phyloP scores from a whole-genome alignment of 768 basidiomycete species.

The Austroboletus eburneus region DNA sequence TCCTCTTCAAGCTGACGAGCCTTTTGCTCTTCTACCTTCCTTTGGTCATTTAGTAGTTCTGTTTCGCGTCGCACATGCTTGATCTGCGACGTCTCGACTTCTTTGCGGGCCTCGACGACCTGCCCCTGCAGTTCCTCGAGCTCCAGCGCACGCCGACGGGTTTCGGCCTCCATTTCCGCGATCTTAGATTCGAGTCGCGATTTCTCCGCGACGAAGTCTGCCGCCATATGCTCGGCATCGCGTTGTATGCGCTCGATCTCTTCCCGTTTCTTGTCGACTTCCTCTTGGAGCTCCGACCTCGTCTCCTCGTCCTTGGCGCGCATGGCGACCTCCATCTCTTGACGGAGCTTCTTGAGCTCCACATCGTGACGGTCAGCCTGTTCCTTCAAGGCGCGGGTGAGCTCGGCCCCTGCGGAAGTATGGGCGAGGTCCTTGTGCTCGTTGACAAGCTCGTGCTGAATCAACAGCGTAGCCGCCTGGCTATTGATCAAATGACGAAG shows the following conservation, averaged over 20 bases:
- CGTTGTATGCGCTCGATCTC: slow-evolving; percentile 41
- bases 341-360: slow-evolving; percentile 44
- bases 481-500: slow-evolving; percentile 40
- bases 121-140: slow-evolving; percentile 27
- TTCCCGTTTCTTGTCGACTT: slow-evolving; percentile 39
- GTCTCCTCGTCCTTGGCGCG: slow-evolving; percentile 45
- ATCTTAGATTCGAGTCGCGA: slow-evolving; percentile 28
- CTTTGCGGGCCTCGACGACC: slow-evolving; percentile 23
- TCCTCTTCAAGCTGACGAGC: slow-evolving; percentile 30
- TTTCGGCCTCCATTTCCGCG: slow-evolving; percentile 25
- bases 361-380: slow-evolving; percentile 43
- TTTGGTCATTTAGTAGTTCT: slow-evolving; percentile 24
- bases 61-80: slow-evolving; percentile 26
- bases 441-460: slow-evolving; percentile 55
- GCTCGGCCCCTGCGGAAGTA: slow-evolving; percentile 51
- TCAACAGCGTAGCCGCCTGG: slow-evolving; percentile 41
- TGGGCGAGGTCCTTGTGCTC: slow-evolving; percentile 44
- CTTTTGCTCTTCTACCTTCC: slow-evolving; percentile 27
- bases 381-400: slow-evolving; percentile 45
- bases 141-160: slow-evolving; percentile 11
- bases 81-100: slow-evolving; percentile 26
- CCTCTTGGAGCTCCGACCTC: slow-evolving; percentile 40
- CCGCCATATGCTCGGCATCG: slow-evolving; percentile 39
- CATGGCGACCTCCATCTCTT: slow-evolving; percentile 45
- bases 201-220: slow-evolving; percentile 38